phyloP scores from a whole-genome alignment of 306 rosid species.

The Castanospermum australe region DNA sequence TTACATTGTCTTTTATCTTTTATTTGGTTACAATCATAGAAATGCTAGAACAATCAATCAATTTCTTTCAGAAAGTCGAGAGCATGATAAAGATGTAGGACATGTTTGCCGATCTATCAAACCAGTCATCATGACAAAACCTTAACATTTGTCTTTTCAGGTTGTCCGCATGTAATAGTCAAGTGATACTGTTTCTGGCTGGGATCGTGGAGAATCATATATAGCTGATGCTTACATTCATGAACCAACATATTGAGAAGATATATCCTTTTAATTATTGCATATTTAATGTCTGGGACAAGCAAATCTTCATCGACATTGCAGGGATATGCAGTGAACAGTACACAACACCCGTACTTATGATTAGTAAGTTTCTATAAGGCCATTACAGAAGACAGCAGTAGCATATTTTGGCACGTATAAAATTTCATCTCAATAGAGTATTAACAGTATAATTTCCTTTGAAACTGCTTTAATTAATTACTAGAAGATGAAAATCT shows the following conservation, averaged over 20 bases:
- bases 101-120: slow-evolving; percentile 52
- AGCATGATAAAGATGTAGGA: slow-evolving; percentile 67
- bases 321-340: slow-evolving; percentile 38
- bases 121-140: slow-evolving; percentile 80
- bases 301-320: slow-evolving; percentile 43
- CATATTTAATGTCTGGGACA: slow-evolving; percentile 32
- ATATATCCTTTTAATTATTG: slow-evolving; percentile 21
- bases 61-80: slow-evolving; percentile 44
- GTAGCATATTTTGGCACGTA: slow-evolving; percentile 17
- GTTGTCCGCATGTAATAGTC: slow-evolving; percentile 69
- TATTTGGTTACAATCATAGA: slow-evolving; percentile 48
- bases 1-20: slow-evolving; percentile 54
- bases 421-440: background rate
- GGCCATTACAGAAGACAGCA: background rate
- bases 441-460: background rate
- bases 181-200: slow-evolving; percentile 51
- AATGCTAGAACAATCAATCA: slow-evolving; percentile 59
- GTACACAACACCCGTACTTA: slow-evolving; percentile 21
- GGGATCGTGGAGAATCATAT: slow-evolving; percentile 32
- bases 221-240: slow-evolving; percentile 26
- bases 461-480: background rate
- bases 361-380: background rate
- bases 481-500: background rate
- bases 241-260: slow-evolving; percentile 17
- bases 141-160: slow-evolving; percentile 96